Percentiles rank a stretch among this genome's conserved stretches.
Conservation (phyloP, 1,284 basidiomycete species). For the Ceratobasidium sp. region DNA sequence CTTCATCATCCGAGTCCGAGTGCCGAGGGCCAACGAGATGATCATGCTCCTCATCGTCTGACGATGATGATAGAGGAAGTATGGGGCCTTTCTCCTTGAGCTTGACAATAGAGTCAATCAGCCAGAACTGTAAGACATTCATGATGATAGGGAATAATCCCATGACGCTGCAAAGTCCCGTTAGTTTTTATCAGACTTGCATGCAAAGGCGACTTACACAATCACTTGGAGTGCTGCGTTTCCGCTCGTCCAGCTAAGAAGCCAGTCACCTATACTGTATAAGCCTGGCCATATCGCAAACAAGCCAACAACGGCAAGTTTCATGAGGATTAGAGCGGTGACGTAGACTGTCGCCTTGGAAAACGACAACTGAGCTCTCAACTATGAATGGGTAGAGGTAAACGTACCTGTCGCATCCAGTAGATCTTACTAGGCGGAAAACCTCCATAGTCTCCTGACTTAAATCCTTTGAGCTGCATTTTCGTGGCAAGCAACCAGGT, state of each 20-base stretch:
- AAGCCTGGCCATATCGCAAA: conserved; percentile 79
- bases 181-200: conserved; percentile 26
- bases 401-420: conserved; percentile 78
- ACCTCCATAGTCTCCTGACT: conserved; percentile 88
- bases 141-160: conserved; percentile 93
- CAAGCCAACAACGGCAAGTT: conserved; percentile 82
- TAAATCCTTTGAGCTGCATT: conserved; percentile 79
- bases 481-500: conserved; percentile 77
- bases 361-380: neutral
- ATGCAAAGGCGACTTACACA: conserved; percentile 67
- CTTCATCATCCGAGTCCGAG: conserved; percentile 34
- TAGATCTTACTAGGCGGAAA: conserved; percentile 74
- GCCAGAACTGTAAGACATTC: conserved; percentile 92
- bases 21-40: conserved; percentile 35
- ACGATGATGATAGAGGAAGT: neutral
- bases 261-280: conserved; percentile 81
- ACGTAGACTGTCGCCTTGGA: conserved; percentile 80
- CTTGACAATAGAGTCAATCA: conserved; percentile 89
- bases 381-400: neutral
- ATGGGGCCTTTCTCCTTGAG: conserved; percentile 26
- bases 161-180: conserved; percentile 73
- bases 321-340: conserved; percentile 88
- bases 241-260: conserved; percentile 82
- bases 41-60: conserved; percentile 32
- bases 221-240: conserved; percentile 81